A percentile compares a stretch with the other conserved stretches of the same genome.
These are phyloP conservation scores for Leccinum obscurum DNA, from an alignment of 768 basidiomycete genomes.

Conservation along the genomic window DNA sequence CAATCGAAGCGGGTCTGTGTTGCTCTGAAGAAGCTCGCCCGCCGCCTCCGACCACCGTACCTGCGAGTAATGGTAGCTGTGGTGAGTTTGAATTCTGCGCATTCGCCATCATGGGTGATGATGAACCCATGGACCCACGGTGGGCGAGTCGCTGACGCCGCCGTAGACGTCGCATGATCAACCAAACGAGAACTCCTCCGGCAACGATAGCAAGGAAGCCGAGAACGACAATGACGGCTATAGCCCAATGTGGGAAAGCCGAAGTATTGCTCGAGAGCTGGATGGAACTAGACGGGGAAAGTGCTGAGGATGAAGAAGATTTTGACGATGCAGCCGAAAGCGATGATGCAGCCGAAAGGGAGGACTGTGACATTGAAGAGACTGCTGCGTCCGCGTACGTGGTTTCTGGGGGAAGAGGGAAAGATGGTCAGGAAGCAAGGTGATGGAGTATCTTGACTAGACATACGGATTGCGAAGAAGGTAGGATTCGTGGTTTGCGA, in stretches of 20 bases:
- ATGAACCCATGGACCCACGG: slow-evolving; percentile 75
- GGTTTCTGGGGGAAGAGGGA: slow-evolving; percentile 52
- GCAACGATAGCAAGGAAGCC: slow-evolving; percentile 82
- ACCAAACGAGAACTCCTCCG: slow-evolving; percentile 64
- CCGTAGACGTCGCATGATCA: slow-evolving; percentile 70
- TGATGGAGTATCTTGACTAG: neutral
- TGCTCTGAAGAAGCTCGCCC: slow-evolving; percentile 35
- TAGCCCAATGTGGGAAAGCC: slow-evolving; percentile 85
- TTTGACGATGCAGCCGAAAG: slow-evolving; percentile 42
- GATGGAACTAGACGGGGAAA: slow-evolving; percentile 39
- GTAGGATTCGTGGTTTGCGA: slow-evolving; percentile 65
- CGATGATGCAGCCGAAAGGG: slow-evolving; percentile 31
- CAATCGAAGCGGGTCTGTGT: slow-evolving; percentile 39
- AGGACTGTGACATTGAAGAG: slow-evolving; percentile 50
- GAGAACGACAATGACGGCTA: slow-evolving; percentile 85
- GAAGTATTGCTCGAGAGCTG: slow-evolving; percentile 41
- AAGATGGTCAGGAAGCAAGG: slow-evolving; percentile 11
- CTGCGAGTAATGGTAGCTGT: slow-evolving; percentile 49
- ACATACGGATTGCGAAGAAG: slow-evolving; percentile 82
- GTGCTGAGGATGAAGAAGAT: slow-evolving; percentile 30
- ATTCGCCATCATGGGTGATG: slow-evolving; percentile 81
- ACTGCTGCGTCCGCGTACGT: slow-evolving; percentile 68
- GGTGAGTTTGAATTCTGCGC: slow-evolving; percentile 43
- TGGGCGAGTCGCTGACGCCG: slow-evolving; percentile 50
- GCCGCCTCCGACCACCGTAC: slow-evolving; percentile 32